phyloP scores from a whole-genome alignment of 2,329 filamentous ascomycete species.

The Phyllosticta capitalensis region DNA sequence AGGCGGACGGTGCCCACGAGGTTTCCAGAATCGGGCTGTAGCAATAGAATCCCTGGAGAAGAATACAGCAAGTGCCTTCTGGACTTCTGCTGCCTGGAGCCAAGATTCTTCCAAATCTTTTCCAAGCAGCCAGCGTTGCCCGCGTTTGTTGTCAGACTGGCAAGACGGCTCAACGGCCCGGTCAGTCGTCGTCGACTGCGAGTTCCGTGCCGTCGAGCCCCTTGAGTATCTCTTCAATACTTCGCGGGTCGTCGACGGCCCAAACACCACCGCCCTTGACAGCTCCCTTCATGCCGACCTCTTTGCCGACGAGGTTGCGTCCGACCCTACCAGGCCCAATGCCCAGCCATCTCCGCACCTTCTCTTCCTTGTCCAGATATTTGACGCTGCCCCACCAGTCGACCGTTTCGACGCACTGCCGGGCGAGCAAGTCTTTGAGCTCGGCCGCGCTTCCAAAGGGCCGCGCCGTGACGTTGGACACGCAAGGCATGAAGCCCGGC shows the following conservation, averaged over 20 bases:
- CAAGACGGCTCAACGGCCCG: not conserved
- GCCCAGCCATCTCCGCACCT: constrained; percentile 77
- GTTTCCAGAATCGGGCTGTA: not conserved
- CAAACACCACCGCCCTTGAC: constrained; percentile 87
- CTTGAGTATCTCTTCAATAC: constrained; percentile 37
- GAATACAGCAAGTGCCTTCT: not conserved
- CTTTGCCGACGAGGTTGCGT: constrained; percentile 85
- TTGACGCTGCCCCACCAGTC: constrained; percentile 90
- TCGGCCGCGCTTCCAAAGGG: constrained; percentile 67
- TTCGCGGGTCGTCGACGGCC: constrained; percentile 72
- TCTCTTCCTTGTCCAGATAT: constrained; percentile 75
- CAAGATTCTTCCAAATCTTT: too few relatives aligned
- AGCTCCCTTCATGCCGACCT: constrained; percentile 77
- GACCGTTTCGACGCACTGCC: constrained; percentile 85
- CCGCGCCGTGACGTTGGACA: constrained; percentile 76
- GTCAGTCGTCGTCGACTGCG: constrained; percentile 24
- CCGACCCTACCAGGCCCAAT: constrained; percentile 92
- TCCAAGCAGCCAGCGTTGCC: too few relatives aligned
- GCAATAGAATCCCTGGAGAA: not conserved
- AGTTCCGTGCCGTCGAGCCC: constrained; percentile 39
- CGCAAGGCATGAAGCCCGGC: constrained; percentile 63
- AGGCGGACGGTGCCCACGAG: too few relatives aligned
- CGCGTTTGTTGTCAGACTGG: too few relatives aligned
- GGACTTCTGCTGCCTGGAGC: not conserved
- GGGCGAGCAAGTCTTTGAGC: constrained; percentile 67